Evolutionary conservation across 495 filamentous ascomycete genomes (phyloP).

Genomic region (Neurospora cerealis): DNA sequence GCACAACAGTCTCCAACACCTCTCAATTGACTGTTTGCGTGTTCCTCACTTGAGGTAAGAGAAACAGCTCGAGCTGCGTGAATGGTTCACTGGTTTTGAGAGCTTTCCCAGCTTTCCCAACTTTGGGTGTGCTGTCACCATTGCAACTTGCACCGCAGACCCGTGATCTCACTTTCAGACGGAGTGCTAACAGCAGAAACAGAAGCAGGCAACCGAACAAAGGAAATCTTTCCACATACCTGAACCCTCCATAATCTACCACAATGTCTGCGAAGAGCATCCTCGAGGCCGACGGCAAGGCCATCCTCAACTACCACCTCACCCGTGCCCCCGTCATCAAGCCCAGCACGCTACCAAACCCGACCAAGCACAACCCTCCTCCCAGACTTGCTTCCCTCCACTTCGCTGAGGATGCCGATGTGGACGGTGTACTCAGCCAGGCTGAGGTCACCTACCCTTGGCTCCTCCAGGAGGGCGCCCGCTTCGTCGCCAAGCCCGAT

Average conservation of each 20-base stretch:
- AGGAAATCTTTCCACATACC: constrained; percentile 5
- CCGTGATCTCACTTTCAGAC: not conserved
- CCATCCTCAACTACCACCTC: constrained; percentile 99
- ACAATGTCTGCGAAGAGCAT: constrained; percentile 98
- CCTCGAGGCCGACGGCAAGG: constrained; percentile 98
- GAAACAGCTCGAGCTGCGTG: not conserved
- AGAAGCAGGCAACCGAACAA: constrained; percentile 6
- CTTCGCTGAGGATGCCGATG: constrained; percentile 81
- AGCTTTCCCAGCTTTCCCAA: not conserved
- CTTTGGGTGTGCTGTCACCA: not conserved
- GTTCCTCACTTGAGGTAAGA: constrained; percentile 13
- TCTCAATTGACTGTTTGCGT: constrained; percentile 5
- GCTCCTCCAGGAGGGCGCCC: constrained; percentile 69
- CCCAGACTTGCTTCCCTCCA: constrained; percentile 82
- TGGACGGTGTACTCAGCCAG: constrained; percentile 82
- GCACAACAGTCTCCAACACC: not conserved
- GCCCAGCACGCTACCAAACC: constrained; percentile 81
- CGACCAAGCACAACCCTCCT: constrained; percentile 83
- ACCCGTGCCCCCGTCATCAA: constrained; percentile 96
- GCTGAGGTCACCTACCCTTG: constrained; percentile 93
- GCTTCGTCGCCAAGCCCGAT: constrained; percentile 98
- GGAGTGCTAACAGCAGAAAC: constrained; percentile 1
- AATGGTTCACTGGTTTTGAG: not conserved
- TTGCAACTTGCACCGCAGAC: not conserved
- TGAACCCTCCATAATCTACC: constrained; percentile 10